These are phyloP conservation scores for Candida dubliniensis DNA, from an alignment of 1,139 yeast species.

Conservation along the genomic window DNA sequence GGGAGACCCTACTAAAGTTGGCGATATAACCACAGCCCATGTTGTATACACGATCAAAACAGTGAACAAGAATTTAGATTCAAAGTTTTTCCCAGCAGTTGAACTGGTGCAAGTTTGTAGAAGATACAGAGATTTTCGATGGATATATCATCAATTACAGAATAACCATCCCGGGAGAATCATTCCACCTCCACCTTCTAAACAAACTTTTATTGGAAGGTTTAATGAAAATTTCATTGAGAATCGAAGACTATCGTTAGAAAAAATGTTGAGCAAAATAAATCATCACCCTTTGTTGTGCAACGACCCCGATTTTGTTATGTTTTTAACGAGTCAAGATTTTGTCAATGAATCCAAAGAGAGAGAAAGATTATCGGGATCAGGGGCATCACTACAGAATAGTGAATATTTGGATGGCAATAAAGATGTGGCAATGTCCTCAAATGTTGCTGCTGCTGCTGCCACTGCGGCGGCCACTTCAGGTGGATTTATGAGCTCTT, in stretches of 20 bases:
- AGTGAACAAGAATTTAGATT: conserved; percentile 34
- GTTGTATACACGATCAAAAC: conserved; percentile 82
- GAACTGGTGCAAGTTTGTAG: conserved; percentile 59
- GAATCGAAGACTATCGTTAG: conserved; percentile 80
- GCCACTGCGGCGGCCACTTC: conserved; percentile 21
- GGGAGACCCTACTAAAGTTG: conserved; percentile 90
- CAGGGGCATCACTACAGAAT: conserved; percentile 48
- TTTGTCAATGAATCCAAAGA: conserved; percentile 66
- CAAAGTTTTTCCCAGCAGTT: conserved; percentile 26
- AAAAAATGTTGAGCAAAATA: conserved; percentile 78
- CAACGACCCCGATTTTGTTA: conserved; percentile 70
- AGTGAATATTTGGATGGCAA: conserved; percentile 42
- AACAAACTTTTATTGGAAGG: conserved; percentile 83
- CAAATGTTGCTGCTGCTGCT: conserved; percentile 19
- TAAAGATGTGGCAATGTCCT: conserved; percentile 17
- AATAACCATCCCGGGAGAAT: conserved; percentile 86
- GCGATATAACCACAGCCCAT: conserved; percentile 86
- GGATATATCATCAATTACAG: conserved; percentile 89
- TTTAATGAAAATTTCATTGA: conserved; percentile 88
- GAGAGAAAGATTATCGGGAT: conserved; percentile 57
- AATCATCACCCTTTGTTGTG: conserved; percentile 56
- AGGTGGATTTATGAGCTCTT: conserved; percentile 65
- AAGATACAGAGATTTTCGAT: conserved; percentile 76
- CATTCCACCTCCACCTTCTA: conserved; percentile 96
- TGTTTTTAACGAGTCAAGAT: conserved; percentile 75